Evolutionary conservation across 2,329 filamentous ascomycete species (phyloP).

Genomic region (Xylariaceae sp.): DNA sequence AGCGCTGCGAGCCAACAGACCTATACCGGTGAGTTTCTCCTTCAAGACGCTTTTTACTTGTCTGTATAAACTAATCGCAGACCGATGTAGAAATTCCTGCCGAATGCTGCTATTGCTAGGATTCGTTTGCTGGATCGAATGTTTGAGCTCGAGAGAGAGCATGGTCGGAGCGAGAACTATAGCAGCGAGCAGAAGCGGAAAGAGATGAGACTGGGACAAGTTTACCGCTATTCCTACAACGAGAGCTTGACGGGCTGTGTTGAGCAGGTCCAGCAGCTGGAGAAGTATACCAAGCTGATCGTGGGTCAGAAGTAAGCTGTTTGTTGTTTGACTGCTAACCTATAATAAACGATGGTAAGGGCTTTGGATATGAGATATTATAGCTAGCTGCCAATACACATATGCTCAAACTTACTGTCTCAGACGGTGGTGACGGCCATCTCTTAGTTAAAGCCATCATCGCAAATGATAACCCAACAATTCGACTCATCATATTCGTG

Average conservation of each 20-base stretch:
- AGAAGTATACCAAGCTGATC: slow-evolving; percentile 53
- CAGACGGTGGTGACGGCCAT: no score
- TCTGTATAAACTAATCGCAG: neutral
- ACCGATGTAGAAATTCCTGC: slow-evolving; percentile 42
- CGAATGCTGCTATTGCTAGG: slow-evolving; percentile 49
- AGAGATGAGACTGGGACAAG: slow-evolving; percentile 48
- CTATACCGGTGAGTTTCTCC: slow-evolving; percentile 41
- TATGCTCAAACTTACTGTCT: no score
- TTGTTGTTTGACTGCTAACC: neutral
- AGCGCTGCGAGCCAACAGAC: slow-evolving; percentile 45
- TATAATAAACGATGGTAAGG: neutral
- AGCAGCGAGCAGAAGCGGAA: slow-evolving; percentile 30
- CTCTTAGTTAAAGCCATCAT: no score
- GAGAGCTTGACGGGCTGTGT: slow-evolving; percentile 51
- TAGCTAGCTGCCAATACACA: no score
- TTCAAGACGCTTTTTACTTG: neutral
- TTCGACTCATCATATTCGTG: no score
- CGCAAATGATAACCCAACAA: no score
- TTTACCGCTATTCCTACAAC: slow-evolving; percentile 52
- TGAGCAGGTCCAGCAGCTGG: slow-evolving; percentile 48
- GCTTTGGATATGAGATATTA: no score
- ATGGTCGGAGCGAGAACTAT: slow-evolving; percentile 27
- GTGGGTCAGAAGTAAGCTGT: slow-evolving; percentile 46
- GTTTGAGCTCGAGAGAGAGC: slow-evolving; percentile 41
- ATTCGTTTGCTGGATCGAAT: slow-evolving; percentile 48